Base-by-base conservation (phyloP, 495 filamentous ascomycete species). In the Neurospora terricola region DNA sequence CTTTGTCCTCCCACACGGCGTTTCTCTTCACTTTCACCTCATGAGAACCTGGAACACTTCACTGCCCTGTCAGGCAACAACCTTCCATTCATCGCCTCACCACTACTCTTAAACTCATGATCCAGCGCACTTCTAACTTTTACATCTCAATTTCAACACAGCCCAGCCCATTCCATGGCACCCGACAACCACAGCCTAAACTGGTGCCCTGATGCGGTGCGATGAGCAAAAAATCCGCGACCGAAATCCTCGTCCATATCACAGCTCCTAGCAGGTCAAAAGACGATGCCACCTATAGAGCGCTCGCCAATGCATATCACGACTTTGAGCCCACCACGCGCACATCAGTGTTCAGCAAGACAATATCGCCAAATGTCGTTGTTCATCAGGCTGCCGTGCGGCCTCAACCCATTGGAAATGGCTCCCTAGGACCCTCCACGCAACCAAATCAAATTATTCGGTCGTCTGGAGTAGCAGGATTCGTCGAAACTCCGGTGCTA, bases 201-300 rank as follows among this genome's bases (percentile, higher is more conserved):
- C 48, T 66, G 54, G 54, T 30, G 38, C 16, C 23, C 66, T 69
- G 43, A n/a, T 30, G 11, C 39, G 38, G 21, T 27, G 48, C 66
- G 43, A 79, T 78, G 77, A 69, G 36, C 42, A 38, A 66, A 34
- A 66, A 76, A 37, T 71, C 75, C 38, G 78, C 83, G 40, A 80
- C 83, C 18, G 90, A 93, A 82, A 89, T 93, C 68, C 84, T 93
- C 69, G 87, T 92, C 27, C 91, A 93, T 80, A 85, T 90, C 76
- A 83, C 88, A 39, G 91, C 90, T 38, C 88, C 91, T 69, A 89
- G 89, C 78, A 83, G 80, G 69, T 84, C 79, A 37, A 77, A 76
- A 54, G 90, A 93, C 74, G 92, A 94, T 80, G 83, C 83, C 4
- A 79, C 81, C 73, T 93, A 94, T 79, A 83, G 90, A 36, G 85